Evolutionary conservation across 2,329 filamentous ascomycete genomes (phyloP), one percentile per base, ranked within the genome.

Genomic region (Ustulina deusta): DNA sequence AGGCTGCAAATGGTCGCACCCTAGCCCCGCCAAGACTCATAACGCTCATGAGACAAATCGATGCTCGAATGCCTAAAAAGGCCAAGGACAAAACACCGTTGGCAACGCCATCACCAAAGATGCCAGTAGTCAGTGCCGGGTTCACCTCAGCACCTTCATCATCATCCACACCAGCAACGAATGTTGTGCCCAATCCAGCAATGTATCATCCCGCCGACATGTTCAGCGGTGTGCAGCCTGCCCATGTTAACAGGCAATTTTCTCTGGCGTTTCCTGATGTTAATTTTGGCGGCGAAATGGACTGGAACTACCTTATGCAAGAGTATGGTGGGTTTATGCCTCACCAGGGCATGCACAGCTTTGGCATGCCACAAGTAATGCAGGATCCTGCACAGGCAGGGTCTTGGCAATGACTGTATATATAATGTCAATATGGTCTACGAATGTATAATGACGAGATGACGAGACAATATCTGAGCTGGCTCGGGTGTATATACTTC

Each of bases 1-100:
- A 84, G 69, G 69, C 78, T 4, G 80, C 81, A 58, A 76, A 80
- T 6, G 86, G 86, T 0, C 81, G 80, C 34, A 76, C 80, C 1
- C 67, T 83, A 2, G 72, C 78, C 17, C 79, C 80, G 13, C 86
- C 86, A 2, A 78, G 75, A 51, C 84, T 87, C 68, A 84, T 89
- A 61, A 78, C 76, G 2, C 70, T 82, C 49, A 79, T 89, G 71
- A 79, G 82, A n/a, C 83, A 84, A 60, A 80, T 82, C 17, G 78
- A 76, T 11, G 73, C 75, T 55, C 73, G 69, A 9, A 65, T 71
- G 63, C 76, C 79, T 6, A 81, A 82, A 65, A 76, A 77, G 22
- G 61, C 68, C n/a, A 77, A 74, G 58, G 76, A 75, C 60, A 76
- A 73, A 56, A 74, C 77, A 6, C 75, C 76, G 2, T 61, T 73